Percentiles rank a stretch among this genome's conserved stretches.
phyloP scores from a whole-genome alignment of 148 eudicot species.

The Gaultheria prostrata region DNA sequence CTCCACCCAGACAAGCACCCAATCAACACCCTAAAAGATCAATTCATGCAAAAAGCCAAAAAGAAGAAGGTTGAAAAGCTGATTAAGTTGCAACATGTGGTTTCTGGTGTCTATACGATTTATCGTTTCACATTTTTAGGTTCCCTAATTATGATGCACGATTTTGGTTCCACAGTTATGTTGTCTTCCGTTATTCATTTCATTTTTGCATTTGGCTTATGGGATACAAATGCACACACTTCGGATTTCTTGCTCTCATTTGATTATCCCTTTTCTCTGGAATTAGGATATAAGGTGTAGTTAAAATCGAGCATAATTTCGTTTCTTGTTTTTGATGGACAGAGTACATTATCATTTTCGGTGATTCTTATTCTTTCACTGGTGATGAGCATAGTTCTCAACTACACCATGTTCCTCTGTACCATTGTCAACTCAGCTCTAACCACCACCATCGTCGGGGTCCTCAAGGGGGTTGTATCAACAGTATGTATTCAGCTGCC shows the following conservation, averaged over 20 bases:
- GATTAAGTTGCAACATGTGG: neutral
- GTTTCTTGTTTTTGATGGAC: constrained; percentile 32
- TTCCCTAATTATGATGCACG: neutral
- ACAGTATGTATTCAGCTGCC: constrained; percentile 50
- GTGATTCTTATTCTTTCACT: constrained; percentile 62
- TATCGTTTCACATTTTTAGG: neutral
- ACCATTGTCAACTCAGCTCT: constrained; percentile 95
- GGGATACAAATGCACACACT: neutral
- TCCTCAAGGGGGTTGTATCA: constrained; percentile 95
- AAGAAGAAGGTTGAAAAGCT: neutral
- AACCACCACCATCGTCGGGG: constrained; percentile 95
- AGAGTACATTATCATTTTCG: constrained; percentile 73
- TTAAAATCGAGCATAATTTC: neutral
- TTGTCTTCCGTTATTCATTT: neutral
- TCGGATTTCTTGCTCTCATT: neutral
- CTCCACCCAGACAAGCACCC: too few relatives aligned
- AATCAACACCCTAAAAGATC: too few relatives aligned
- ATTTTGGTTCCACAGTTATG: neutral
- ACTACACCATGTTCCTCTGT: constrained; percentile 97
- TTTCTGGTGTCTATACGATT: neutral
- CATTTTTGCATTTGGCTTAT: neutral
- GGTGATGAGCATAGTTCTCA: constrained; percentile 92
- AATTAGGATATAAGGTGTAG: neutral
- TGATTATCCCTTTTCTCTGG: neutral
- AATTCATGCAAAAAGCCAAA: too few relatives aligned